These are phyloP conservation scores for Chlorencoelia australis DNA, from an alignment of 2,329 filamentous ascomycete species.

Conservation along the genomic window DNA sequence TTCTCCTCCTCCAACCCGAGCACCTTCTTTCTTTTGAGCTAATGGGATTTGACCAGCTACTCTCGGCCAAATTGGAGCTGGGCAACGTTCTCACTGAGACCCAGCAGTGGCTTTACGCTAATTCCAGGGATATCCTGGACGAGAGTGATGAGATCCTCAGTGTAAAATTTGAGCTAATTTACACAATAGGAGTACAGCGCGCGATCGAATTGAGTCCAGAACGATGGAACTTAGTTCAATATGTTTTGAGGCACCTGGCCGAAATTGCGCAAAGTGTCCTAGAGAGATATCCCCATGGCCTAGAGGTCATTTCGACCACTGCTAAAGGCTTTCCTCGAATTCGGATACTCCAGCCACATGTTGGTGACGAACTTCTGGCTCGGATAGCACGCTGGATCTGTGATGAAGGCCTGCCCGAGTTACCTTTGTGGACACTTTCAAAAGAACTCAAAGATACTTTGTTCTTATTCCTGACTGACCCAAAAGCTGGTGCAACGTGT, in stretches of 20 bases:
- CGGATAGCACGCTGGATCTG: conserved; percentile 34
- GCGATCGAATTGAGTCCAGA: conserved; percentile 41
- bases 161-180: conserved; percentile 51
- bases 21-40: conserved; percentile 54
- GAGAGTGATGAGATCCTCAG: conserved; percentile 57
- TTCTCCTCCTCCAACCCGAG: conserved; percentile 54
- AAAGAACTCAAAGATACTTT: background rate
- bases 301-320: conserved; percentile 32
- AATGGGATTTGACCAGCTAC: conserved; percentile 43
- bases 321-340: conserved; percentile 37
- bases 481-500: conserved; percentile 8
- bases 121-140: conserved; percentile 48
- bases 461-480: conserved; percentile 4
- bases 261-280: conserved; percentile 25
- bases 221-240: conserved; percentile 47
- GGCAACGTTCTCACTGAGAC: conserved; percentile 27
- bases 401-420: conserved; percentile 31
- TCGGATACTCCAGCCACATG: conserved; percentile 34
- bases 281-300: conserved; percentile 25
- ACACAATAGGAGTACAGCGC: conserved; percentile 46
- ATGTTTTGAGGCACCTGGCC: conserved; percentile 37
- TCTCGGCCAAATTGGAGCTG: conserved; percentile 24
- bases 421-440: conserved; percentile 27
- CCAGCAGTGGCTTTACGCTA: conserved; percentile 35
- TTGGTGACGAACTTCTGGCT: conserved; percentile 24